phyloP scores from a whole-genome alignment of 306 rosid species.

The Acmispon strigosus region DNA sequence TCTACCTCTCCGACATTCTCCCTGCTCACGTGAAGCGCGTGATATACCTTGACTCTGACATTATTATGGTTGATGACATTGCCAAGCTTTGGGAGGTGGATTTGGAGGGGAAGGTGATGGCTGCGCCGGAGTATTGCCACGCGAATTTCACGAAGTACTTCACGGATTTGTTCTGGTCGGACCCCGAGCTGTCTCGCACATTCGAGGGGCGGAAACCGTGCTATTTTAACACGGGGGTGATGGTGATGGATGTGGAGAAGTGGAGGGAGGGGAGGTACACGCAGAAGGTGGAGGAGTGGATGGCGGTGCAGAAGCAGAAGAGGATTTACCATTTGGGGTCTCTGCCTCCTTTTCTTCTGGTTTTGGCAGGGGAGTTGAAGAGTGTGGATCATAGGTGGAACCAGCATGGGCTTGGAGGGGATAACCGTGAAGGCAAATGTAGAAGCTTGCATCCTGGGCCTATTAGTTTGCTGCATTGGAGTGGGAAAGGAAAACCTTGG shows the following conservation, averaged over 20 bases:
- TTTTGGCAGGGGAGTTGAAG: constrained; percentile 61
- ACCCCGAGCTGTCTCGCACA: constrained; percentile 19
- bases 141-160: constrained; percentile 68
- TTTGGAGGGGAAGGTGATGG: constrained; percentile 67
- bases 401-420: constrained; percentile 88
- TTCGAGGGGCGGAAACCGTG: constrained; percentile 57
- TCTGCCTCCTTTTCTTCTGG: constrained; percentile 77
- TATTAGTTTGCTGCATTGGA: constrained; percentile 81
- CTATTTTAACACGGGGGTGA: constrained; percentile 84
- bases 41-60: constrained; percentile 71
- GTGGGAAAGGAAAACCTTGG: constrained; percentile 96
- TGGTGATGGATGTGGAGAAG: constrained; percentile 66
- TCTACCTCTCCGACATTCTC: constrained; percentile 62
- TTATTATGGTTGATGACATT: constrained; percentile 73
- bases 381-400: constrained; percentile 83
- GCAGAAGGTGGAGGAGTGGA: constrained; percentile 63
- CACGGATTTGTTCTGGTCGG: constrained; percentile 61
- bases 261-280: constrained; percentile 67
- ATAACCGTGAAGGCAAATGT: constrained; percentile 74
- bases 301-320: constrained; percentile 71
- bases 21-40: constrained; percentile 60
- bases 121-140: constrained; percentile 80
- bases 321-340: constrained; percentile 82
- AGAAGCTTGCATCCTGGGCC: constrained; percentile 80
- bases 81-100: constrained; percentile 68